Base-by-base conservation (phyloP, 2,329 filamentous ascomycete genomes). In the Pseudomassariella vexata region DNA sequence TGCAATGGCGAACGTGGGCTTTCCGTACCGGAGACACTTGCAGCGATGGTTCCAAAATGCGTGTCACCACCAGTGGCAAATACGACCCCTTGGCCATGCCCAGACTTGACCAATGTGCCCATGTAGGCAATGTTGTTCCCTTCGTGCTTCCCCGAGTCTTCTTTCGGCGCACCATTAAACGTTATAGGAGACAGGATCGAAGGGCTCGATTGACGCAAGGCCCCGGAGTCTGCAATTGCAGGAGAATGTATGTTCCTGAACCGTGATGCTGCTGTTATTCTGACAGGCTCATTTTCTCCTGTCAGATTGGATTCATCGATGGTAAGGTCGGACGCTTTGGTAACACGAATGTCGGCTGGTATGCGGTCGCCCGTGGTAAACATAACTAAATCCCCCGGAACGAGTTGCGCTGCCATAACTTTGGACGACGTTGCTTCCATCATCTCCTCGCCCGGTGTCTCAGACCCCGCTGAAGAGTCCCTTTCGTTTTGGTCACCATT, bases 301-400 rank as follows among this genome's bases (percentile, higher is more conserved):
- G 92, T 98, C 37, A 98, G 63, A 52, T 98, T 98, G 9, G 92
- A 96, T 48, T 92, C 89, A 55, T 98, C 94, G 44, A 98, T 94
- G 24, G 87, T 86, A 31, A 98, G 67, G 54, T 96, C 88, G 7
- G 85, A 78, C 9, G 89, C 85, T 52, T 86, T 82, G 6, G 87
- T 96, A 32, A 98, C 94, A 26, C 92, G 82, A 47, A 98, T 84
- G 53, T 98, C 92, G 35, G 92, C 92, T 5, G 92, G 92, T 45
- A 98, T 94, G 32, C 94, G 85, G 60, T 98, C 92, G 38, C 92
- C 92, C 0, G 92, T 95, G 12, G 89, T 87, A 56, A 98, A 96
- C 2, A 95, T 63, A 12, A 98, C 88, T 35, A 98, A 59, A 56
- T 98, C 92, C 26, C 92, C 92, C 1, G 87, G 87, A 2, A 98